Evolutionary conservation across 169 alveolate genomes (phyloP).

Genomic region (Eimeria falciformis): DNA sequence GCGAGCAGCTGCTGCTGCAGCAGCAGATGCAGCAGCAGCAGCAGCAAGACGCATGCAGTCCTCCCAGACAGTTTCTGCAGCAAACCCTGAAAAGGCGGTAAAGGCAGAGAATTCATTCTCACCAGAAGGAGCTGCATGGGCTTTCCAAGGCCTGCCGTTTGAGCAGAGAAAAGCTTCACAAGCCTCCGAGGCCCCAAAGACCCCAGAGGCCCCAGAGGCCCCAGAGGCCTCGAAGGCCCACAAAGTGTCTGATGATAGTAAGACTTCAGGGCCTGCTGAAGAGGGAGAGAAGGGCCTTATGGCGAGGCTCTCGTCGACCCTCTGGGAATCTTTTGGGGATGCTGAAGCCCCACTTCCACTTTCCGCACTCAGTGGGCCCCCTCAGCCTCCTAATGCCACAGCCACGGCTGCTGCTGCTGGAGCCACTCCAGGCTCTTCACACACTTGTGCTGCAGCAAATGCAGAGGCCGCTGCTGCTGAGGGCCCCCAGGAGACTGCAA

Average conservation of each 20-base stretch:
- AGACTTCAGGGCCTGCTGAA: too few relatives aligned
- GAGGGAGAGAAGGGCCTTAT: too few relatives aligned
- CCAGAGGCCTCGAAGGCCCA: too few relatives aligned
- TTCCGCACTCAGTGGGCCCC: too few relatives aligned
- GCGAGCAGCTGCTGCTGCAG: constrained; percentile 35
- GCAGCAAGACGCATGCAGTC: background rate
- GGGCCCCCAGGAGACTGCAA: background rate
- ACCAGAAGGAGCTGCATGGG: background rate
- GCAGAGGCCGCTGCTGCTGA: background rate
- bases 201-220: too few relatives aligned
- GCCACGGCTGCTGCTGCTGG: too few relatives aligned
- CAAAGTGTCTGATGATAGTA: too few relatives aligned
- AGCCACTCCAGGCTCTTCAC: too few relatives aligned
- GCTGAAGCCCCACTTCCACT: too few relatives aligned
- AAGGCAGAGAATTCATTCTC: background rate
- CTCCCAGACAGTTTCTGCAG: background rate
- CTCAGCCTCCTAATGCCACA: too few relatives aligned
- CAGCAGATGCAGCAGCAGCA: background rate
- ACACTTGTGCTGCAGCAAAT: constrained; percentile 8
- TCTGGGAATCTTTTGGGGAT: too few relatives aligned
- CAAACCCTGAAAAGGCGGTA: background rate
- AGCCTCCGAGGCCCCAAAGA: background rate
- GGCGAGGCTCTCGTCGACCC: too few relatives aligned
- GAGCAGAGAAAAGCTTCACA: background rate
- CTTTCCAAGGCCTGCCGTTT: background rate